These are phyloP conservation scores for Myriosclerotinia scirpicola DNA, from an alignment of 2,329 filamentous ascomycete species.

Conservation along the genomic window DNA sequence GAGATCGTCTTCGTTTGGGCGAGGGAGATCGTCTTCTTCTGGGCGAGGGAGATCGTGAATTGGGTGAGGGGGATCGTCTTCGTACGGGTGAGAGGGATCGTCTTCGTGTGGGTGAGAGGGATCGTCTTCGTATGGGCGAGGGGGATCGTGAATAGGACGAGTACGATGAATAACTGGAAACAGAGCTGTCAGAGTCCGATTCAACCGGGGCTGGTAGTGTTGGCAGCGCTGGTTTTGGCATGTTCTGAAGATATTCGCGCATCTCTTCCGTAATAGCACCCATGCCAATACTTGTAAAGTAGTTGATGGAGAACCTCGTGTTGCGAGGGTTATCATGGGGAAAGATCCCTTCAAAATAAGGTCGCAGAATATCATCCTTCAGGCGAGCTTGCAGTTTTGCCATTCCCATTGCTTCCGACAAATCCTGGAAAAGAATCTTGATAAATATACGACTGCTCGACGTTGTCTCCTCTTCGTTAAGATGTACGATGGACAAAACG, in stretches of 20 bases:
- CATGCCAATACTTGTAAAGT: slow-evolving; percentile 98
- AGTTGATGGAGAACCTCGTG: slow-evolving; percentile 97
- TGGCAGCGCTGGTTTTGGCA: slow-evolving; percentile 79
- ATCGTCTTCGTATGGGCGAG: slow-evolving; percentile 24
- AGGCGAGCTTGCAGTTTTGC: slow-evolving; percentile 73
- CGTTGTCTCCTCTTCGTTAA: slow-evolving; percentile 97
- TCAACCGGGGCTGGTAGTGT: slow-evolving; percentile 57
- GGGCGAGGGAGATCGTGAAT: background rate
- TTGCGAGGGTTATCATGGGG: slow-evolving; percentile 86
- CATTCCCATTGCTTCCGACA: slow-evolving; percentile 84
- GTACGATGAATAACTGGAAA: slow-evolving; percentile 78
- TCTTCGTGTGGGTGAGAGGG: slow-evolving; percentile 25
- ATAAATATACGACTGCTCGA: slow-evolving; percentile 97
- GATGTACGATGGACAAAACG: slow-evolving; percentile 75
- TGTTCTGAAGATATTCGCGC: slow-evolving; percentile 85
- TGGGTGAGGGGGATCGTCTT: no score
- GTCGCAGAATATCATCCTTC: slow-evolving; percentile 73
- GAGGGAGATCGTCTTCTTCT: slow-evolving; percentile 18
- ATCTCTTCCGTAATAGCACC: slow-evolving; percentile 91
- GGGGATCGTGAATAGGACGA: slow-evolving; percentile 55
- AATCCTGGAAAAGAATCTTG: slow-evolving; percentile 94
- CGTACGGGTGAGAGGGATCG: slow-evolving; percentile 26
- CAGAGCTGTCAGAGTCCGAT: slow-evolving; percentile 63
- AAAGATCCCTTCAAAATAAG: slow-evolving; percentile 82
- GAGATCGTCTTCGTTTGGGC: slow-evolving; percentile 23